phyloP scores from a whole-genome alignment of 1,284 basidiomycete species.

The Grifola frondosa region DNA sequence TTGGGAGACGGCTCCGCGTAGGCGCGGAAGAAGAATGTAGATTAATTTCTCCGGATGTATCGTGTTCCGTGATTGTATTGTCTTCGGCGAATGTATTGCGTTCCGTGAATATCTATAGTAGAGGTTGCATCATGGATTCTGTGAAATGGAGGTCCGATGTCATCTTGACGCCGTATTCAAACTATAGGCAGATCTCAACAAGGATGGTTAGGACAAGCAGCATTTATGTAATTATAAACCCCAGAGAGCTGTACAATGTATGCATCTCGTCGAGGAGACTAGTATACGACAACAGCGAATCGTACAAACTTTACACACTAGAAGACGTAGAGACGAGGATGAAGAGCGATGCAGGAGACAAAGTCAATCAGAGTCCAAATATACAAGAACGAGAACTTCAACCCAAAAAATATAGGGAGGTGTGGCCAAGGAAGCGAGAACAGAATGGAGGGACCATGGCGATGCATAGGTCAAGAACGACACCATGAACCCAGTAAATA shows the following conservation, averaged over 20 bases:
- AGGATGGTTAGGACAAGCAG: too few relatives aligned
- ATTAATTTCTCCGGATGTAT: not conserved
- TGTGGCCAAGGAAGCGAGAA: slow-evolving; percentile 1
- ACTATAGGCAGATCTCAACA: too few relatives aligned
- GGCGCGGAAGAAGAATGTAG: slow-evolving; percentile 5
- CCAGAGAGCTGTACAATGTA: slow-evolving; percentile 31
- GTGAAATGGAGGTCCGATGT: too few relatives aligned
- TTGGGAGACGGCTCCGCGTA: slow-evolving; percentile 70
- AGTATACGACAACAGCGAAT: slow-evolving; percentile 20
- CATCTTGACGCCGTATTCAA: too few relatives aligned
- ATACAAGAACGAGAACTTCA: slow-evolving; percentile 19
- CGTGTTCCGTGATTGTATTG: slow-evolving; percentile 6
- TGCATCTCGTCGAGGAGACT: slow-evolving; percentile 14
- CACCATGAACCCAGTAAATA: slow-evolving; percentile 5
- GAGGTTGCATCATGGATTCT: too few relatives aligned
- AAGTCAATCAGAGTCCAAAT: slow-evolving; percentile 22
- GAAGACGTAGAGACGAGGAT: slow-evolving; percentile 8
- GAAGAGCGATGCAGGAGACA: slow-evolving; percentile 4
- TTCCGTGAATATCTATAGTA: too few relatives aligned
- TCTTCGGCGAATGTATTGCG: not conserved
- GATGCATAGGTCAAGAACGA: slow-evolving; percentile 4
- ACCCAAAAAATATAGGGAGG: slow-evolving; percentile 20
- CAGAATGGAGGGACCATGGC: slow-evolving; percentile 12
- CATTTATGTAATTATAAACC: slow-evolving; percentile 34
- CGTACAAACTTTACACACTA: slow-evolving; percentile 28